A percentile compares a stretch with the other conserved stretches of the same genome.
These are phyloP conservation scores for Aaosphaeria arxii DNA, from an alignment of 2,329 filamentous ascomycete genomes.

Conservation along the genomic window DNA sequence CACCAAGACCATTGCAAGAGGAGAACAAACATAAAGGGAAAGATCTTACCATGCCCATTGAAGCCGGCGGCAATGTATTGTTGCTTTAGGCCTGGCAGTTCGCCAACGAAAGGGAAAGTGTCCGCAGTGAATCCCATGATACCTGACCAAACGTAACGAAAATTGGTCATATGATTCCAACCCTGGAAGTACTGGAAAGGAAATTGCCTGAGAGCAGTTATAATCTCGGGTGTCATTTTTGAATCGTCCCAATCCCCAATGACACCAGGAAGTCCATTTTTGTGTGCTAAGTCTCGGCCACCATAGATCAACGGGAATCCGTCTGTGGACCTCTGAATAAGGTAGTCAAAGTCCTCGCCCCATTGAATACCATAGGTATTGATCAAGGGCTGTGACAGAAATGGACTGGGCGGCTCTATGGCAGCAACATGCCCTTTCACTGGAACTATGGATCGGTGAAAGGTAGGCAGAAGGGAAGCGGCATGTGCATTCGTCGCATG, in stretches of 20 bases:
- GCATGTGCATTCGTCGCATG: neutral
- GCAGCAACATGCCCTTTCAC: neutral
- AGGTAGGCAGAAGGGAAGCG: neutral
- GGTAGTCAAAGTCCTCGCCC: constrained; percentile 49
- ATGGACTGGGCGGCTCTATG: constrained; percentile 1
- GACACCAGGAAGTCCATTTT: neutral
- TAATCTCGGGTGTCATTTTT: neutral
- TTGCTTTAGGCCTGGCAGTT: neutral
- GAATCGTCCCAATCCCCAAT: neutral
- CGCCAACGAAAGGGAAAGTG: neutral
- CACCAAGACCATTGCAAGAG: too few species aligned
- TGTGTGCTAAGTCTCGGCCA: neutral
- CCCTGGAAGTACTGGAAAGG: neutral
- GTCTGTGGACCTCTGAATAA: constrained; percentile 26
- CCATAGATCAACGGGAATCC: neutral
- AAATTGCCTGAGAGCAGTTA: neutral
- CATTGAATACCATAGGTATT: constrained; percentile 45
- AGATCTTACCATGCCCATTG: constrained; percentile 48
- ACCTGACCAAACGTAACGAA: constrained; percentile 7
- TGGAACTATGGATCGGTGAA: neutral
- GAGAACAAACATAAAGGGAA: constrained; percentile 54
- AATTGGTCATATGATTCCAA: constrained; percentile 8
- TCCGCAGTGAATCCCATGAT: neutral
- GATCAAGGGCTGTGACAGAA: constrained; percentile 2
- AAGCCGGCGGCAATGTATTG: neutral